These are phyloP conservation scores for Pestalotiopsis sp. DNA, from an alignment of 2,329 filamentous ascomycete genomes.

Conservation along the genomic window DNA sequence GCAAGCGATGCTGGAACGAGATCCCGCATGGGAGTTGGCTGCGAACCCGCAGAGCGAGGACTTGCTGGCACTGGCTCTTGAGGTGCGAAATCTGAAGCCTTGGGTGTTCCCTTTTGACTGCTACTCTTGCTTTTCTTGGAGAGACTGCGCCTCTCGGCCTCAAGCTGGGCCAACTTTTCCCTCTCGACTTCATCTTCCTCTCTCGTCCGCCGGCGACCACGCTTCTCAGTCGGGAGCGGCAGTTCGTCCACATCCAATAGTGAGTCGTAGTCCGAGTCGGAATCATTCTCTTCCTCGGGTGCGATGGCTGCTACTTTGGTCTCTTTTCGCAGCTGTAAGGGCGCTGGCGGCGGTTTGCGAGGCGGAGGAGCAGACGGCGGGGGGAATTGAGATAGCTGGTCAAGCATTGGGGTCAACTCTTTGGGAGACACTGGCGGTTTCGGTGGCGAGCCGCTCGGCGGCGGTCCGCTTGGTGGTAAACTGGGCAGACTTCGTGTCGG, in stretches of 20 bases:
- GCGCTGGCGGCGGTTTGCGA: constrained; percentile 84
- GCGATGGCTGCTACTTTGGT: constrained; percentile 30
- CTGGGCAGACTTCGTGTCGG: constrained; percentile 60
- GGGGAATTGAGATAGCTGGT: constrained; percentile 54
- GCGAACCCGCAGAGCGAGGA: constrained; percentile 35
- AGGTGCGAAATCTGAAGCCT: constrained; percentile 36
- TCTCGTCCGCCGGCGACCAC: constrained; percentile 81
- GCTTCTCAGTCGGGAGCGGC: constrained; percentile 52
- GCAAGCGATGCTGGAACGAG: constrained; percentile 53
- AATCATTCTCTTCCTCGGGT: constrained; percentile 60
- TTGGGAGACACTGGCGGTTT: constrained; percentile 42
- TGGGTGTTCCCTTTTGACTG: constrained; percentile 51
- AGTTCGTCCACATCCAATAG: constrained; percentile 71
- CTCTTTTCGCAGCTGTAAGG: constrained; percentile 68
- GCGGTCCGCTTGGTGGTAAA: constrained; percentile 53
- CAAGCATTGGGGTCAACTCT: constrained; percentile 46
- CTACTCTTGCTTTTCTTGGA: constrained; percentile 72
- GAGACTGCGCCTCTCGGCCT: constrained; percentile 71
- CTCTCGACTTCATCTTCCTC: constrained; percentile 85
- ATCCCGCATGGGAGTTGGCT: constrained; percentile 37
- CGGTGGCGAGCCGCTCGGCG: constrained; percentile 57
- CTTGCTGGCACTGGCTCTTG: constrained; percentile 41
- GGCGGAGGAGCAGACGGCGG: constrained; percentile 61
- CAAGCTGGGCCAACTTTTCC: constrained; percentile 67
- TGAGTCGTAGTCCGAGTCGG: constrained; percentile 84